phyloP scores from a whole-genome alignment of 192 early-diverging fungal species.

The Podila verticillata region DNA sequence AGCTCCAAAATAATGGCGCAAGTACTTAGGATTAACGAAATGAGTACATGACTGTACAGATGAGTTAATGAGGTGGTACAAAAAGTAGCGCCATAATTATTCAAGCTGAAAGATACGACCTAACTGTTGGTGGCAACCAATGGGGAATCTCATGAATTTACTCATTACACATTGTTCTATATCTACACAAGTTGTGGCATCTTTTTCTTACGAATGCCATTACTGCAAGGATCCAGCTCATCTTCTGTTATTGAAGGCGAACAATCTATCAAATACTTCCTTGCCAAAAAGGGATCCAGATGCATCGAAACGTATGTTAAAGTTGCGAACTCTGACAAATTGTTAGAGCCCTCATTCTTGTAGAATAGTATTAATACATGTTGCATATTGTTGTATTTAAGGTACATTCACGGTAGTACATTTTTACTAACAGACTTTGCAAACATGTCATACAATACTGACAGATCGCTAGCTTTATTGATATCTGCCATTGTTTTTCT shows the following conservation, averaged over 20 bases:
- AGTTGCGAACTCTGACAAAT: constrained; percentile 10
- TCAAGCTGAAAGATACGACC: constrained; percentile 3
- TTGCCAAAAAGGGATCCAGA: constrained; percentile 11
- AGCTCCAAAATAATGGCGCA: neutral
- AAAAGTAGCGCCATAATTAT: constrained; percentile 5
- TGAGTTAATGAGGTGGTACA: constrained; percentile 11
- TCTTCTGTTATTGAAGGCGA: neutral
- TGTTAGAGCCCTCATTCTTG: constrained; percentile 6
- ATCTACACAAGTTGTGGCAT: too few species aligned
- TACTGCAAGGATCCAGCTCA: constrained; percentile 1
- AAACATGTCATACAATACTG: too few species aligned
- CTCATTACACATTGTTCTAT: too few species aligned
- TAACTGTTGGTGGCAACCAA: neutral
- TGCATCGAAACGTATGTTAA: constrained; percentile 2
- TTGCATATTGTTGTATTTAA: neutral
- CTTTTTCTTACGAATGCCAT: constrained; percentile 1
- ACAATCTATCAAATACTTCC: constrained; percentile 2
- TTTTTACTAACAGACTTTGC: too few species aligned
- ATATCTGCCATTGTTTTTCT: too few species aligned
- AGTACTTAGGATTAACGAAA: neutral
- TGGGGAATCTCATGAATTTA: neutral
- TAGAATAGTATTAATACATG: constrained; percentile 2
- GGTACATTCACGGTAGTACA: neutral
- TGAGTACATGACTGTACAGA: neutral
- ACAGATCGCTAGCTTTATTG: too few species aligned